Base-by-base conservation (phyloP, 352 stramenopile genomes). In the Stephanocyclus meneghinianus region DNA sequence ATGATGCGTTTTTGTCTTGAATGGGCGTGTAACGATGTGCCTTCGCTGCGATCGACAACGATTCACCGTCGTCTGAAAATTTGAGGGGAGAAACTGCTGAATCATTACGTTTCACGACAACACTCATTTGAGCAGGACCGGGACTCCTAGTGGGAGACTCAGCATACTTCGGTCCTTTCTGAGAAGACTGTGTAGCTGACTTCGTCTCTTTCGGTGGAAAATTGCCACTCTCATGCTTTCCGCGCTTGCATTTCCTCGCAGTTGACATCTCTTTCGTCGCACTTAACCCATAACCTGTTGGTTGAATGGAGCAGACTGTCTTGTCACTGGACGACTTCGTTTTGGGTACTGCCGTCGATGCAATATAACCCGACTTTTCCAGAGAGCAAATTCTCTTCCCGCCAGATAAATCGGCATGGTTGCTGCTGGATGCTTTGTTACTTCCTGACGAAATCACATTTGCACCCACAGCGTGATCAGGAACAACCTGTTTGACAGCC, bases 1-100 rank as follows among this genome's bases (percentile, higher is more conserved):
- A 78, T 13, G 37, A 37, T 30, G 56, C 48, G 10, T 50, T 37
- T 26, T 42, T 68, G 32, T 53, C 32, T 11, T 48, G 16, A n/a
- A 44, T 35, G 53, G 37, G 55, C 6, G 18, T 53, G 6, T 16
- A 67, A 42, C 42, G 55, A 67, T 13, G 55, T 45, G n/a, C 60
- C 26, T 26, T 63, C 15, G 11, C n/a, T 60, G 16, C 26, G 11
- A 26, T 5, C 11, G 51, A 60, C 11, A 26, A 26, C 21, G 16
- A 26, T 4, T 26, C 45, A 53, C n/a, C 45, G 45, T 26, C 45
- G 45, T 26, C 13, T 9, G 45, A 21, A 26, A 21, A 60, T 60
- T 32, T 16, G 15, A 60, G 21, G 16, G 51, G 51, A 1, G 51
- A 60, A 10, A 60, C 21, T 16, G 26, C 51, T 60, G 51, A 60